Evolutionary conservation across 2,329 filamentous ascomycete genomes (phyloP), one percentile per base, ranked within the genome.

Genomic region (Colletotrichum agaves): DNA sequence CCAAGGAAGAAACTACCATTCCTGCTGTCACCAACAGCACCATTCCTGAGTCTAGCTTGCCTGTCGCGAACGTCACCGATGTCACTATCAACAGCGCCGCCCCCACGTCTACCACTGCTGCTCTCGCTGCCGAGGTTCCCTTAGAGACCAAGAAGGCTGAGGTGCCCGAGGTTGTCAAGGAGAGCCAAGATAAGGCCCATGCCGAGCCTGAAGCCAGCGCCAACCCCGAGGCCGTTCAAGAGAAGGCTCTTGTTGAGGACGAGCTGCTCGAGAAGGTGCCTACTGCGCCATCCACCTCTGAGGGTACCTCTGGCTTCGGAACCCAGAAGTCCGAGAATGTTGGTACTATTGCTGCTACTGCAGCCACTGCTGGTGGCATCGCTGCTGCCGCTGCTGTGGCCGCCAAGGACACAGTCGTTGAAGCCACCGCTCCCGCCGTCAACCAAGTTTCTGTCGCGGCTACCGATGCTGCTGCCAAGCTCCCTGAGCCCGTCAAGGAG

Each of bases 21-120:
- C 87, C 88, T 33, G 83, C 85, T 10, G 79, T 90, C 63, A 83
- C 86, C 50, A 85, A 83, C 69, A 90, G 85, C 78, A 82, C 92
- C 77, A 94, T 96, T 71, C 93, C 93, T 17, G 93, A 97, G 80
- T 95, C 93, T 7, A 93, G 91, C 78, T 84, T 96, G 70, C 91
- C 92, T 12, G 90, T 94, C 60, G 73, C 72, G 66, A 77, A 76
- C 60, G 74, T 74, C 69, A 75, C 75, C 31, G 80, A 82, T 62
- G 82, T 80, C 55, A 80, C 81, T 59, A 85, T 89, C 72, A 86
- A 83, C 73, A 86, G 83, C n/a, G 83, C 82, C 72, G 73, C 81
- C 72, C 72, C 88, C 79, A 72, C 81, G 77, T 78, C 90, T 3
- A 91, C 92, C 44, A 95, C 93, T 27, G 88, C 90, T 67, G 86